Evolutionary conservation across 352 stramenopile species (phyloP).

Genomic region (Pythium chondricola): DNA sequence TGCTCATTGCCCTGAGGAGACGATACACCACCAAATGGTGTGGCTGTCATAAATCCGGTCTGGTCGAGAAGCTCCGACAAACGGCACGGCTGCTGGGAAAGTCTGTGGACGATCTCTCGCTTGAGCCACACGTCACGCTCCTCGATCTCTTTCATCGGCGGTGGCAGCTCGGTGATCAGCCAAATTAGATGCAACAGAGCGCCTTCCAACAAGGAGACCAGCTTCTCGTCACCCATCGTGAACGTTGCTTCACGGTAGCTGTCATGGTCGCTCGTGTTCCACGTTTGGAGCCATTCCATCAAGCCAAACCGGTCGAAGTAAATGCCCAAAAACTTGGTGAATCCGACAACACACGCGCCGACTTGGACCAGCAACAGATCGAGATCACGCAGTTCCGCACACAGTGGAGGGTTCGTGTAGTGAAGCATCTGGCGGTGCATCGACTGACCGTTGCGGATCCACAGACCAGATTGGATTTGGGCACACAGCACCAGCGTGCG

Average conservation of each 20-base stretch:
- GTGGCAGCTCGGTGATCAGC: slow-evolving; percentile 81
- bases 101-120: slow-evolving; percentile 82
- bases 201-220: slow-evolving; percentile 63
- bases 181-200: slow-evolving; percentile 81
- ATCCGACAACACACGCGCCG: slow-evolving; percentile 46
- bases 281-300: slow-evolving; percentile 63
- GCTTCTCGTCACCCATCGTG: slow-evolving; percentile 49
- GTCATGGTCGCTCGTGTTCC: slow-evolving; percentile 40
- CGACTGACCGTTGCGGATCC: slow-evolving; percentile 81
- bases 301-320: slow-evolving; percentile 82
- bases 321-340: slow-evolving; percentile 63
- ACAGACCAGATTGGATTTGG: slow-evolving; percentile 72
- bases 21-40: slow-evolving; percentile 56
- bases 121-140: slow-evolving; percentile 59
- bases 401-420: slow-evolving; percentile 71
- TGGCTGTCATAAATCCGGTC: slow-evolving; percentile 68
- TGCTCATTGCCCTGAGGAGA: slow-evolving; percentile 62
- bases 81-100: slow-evolving; percentile 65
- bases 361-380: slow-evolving; percentile 75
- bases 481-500: slow-evolving; percentile 68
- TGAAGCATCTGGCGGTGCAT: slow-evolving; percentile 80
- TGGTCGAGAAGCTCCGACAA: slow-evolving; percentile 76
- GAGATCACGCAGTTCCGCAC: slow-evolving; percentile 61
- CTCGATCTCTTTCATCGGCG: slow-evolving; percentile 53
- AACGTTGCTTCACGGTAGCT: slow-evolving; percentile 35